These are phyloP conservation scores for Cryptococcus amylolentus DNA, from an alignment of 1,284 basidiomycete species.

Conservation along the genomic window DNA sequence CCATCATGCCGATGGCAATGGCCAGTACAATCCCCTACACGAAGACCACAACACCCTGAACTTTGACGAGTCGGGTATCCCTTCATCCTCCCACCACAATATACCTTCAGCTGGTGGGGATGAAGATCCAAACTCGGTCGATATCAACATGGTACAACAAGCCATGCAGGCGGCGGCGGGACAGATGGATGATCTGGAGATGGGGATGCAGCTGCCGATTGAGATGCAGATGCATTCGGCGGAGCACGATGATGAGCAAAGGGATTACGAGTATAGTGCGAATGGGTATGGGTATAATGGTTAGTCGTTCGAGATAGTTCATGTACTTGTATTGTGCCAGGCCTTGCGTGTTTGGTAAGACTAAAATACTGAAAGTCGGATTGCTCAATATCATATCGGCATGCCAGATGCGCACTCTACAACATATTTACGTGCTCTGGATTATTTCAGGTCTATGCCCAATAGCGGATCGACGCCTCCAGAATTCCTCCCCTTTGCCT, in stretches of 20 bases:
- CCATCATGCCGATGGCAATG: neutral
- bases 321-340: neutral
- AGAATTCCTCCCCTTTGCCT: neutral
- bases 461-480: slow-evolving; percentile 11
- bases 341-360: neutral
- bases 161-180: slow-evolving; percentile 42
- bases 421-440: neutral
- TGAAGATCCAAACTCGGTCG: slow-evolving; percentile 15
- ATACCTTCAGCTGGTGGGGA: slow-evolving; percentile 2
- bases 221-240: slow-evolving; percentile 48
- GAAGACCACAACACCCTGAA: neutral
- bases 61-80: neutral
- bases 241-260: slow-evolving; percentile 27
- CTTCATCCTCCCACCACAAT: neutral
- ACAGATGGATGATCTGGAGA: slow-evolving; percentile 48
- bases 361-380: no score
- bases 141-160: slow-evolving; percentile 44
- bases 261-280: neutral
- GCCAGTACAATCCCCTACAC: neutral
- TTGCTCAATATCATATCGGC: neutral
- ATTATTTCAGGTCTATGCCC: slow-evolving; percentile 10
- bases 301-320: neutral
- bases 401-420: neutral
- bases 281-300: neutral
- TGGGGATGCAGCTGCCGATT: slow-evolving; percentile 47